phyloP scores from a whole-genome alignment of 257 asterid genomes.

The Thymus mandschuricus region DNA sequence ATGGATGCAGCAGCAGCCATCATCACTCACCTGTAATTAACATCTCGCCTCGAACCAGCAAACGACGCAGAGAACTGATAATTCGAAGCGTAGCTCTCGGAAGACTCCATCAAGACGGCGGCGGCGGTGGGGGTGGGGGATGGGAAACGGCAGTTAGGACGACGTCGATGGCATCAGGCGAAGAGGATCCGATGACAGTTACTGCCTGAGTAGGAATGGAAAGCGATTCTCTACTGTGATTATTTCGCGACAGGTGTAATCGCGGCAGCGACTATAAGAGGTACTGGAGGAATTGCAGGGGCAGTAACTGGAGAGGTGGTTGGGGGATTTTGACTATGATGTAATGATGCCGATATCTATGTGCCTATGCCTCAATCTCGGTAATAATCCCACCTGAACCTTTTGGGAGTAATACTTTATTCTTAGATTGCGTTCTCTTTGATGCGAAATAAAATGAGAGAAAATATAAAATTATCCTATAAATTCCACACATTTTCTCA shows the following conservation, averaged over 20 bases:
- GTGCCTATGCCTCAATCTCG: conserved; percentile 33
- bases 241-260: not conserved
- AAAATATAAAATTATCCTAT: not conserved
- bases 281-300: conserved; percentile 19
- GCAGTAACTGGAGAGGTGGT: conserved; percentile 33
- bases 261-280: not conserved
- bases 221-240: conserved; percentile 38
- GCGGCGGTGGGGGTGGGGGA: conserved; percentile 23
- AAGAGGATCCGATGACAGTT: conserved; percentile 35
- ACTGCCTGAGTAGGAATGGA: conserved; percentile 23
- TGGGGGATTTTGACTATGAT: conserved; percentile 25
- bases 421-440: not conserved
- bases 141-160: conserved; percentile 21
- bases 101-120: conserved; percentile 42
- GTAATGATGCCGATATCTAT: not conserved
- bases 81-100: conserved; percentile 34
- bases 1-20: not conserved
- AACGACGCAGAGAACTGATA: conserved; percentile 42
- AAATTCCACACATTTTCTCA: too few relatives aligned
- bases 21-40: conserved; percentile 54
- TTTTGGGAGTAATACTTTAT: not conserved
- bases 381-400: conserved; percentile 16
- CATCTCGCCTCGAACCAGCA: conserved; percentile 58
- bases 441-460: not conserved
- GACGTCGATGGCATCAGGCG: conserved; percentile 28